Percentiles rank a stretch among this genome's conserved stretches.
Conservation (phyloP, 2,329 filamentous ascomycete genomes). For the Aspergillus puulaauensis region DNA sequence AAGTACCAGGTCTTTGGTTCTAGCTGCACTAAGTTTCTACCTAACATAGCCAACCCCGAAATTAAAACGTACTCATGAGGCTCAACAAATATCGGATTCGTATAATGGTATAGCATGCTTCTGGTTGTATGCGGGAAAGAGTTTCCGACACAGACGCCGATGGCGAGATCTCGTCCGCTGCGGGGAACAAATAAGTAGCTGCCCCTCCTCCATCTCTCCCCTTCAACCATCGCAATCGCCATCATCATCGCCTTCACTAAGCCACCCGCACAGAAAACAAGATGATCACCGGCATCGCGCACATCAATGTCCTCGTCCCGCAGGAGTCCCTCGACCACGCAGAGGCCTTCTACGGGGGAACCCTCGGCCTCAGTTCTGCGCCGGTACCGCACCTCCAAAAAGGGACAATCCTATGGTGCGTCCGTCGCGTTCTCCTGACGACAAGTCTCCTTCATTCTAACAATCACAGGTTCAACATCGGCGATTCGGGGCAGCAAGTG, state of each 20-base stretch:
- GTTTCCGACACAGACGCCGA: not conserved
- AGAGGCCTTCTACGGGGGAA: slow-evolving; percentile 55
- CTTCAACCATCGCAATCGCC: not conserved
- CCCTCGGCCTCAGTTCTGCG: slow-evolving; percentile 54
- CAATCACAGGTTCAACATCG: slow-evolving; percentile 52
- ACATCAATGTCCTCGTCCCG: slow-evolving; percentile 61
- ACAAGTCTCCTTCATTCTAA: not conserved
- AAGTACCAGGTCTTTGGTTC: no score
- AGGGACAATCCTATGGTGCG: slow-evolving; percentile 56
- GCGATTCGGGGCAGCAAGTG: slow-evolving; percentile 54
- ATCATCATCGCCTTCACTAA: not conserved
- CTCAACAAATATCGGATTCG: no score
- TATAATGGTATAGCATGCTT: not conserved
- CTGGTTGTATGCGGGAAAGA: not conserved
- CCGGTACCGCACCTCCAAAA: slow-evolving; percentile 55
- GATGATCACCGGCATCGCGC: slow-evolving; percentile 56
- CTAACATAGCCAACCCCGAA: no score
- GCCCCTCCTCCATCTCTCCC: not conserved
- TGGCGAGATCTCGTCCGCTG: not conserved
- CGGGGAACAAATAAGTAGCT: no score
- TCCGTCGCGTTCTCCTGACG: slow-evolving; percentile 28
- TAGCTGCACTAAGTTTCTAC: no score
- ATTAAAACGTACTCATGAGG: no score
- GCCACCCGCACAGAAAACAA: not conserved
- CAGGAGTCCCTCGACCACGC: slow-evolving; percentile 53